Base-by-base conservation (phyloP, 2,329 filamentous ascomycete species). In the Magnaporthiopsis rhizophila region DNA sequence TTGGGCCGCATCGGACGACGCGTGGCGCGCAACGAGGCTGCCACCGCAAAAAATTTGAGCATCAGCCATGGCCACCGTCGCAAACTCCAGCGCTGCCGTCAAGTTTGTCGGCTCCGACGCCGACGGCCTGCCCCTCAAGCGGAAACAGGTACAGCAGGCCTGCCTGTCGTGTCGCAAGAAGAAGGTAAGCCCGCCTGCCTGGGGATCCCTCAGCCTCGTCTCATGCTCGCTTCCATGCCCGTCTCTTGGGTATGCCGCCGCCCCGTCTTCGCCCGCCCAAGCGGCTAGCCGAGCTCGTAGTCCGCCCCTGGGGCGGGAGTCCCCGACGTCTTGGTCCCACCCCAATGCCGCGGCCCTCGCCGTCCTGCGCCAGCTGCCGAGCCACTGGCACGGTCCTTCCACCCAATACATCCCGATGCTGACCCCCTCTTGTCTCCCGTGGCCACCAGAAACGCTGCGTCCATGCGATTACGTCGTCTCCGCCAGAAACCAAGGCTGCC, bases 81-180 rank as follows among this genome's bases (percentile, higher is more conserved):
- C 50, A 38, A 56, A 28, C 24, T 30, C n/a, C 36, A 56, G 61
- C 36, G 61, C 61, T 28, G 64, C 67, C 6, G 82, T 86, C 72
- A 84, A 81, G 69, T 87, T 86, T 71, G 80, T 87, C 65, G 82
- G 79, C 63, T 81, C 83, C 15, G 82, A 86, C 71, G 76, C 77
- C 7, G 76, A 76, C 30, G 83, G 83, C 24, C 73, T 86, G 65
- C 83, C 83, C 5, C 75, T 84, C 64, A 87, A 87, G 74, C 76
- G 84, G 62, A 84, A 84, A 67, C 85, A 87, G 69, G 83, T 85
- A 28, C 79, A 80, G 65, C 83, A 86, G 36, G 85, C 85, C 5
- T 87, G 85, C 67, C 75, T 78, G 0, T 73, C 76, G 2, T 87
- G 85, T 68, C 80, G 84, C 5, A 80, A 79, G 61, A 81, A 81